A percentile compares a stretch with the other conserved stretches of the same genome.
Evolutionary conservation across 208 protist genomes (phyloP).

Genomic region (Zelonia costaricensis): DNA sequence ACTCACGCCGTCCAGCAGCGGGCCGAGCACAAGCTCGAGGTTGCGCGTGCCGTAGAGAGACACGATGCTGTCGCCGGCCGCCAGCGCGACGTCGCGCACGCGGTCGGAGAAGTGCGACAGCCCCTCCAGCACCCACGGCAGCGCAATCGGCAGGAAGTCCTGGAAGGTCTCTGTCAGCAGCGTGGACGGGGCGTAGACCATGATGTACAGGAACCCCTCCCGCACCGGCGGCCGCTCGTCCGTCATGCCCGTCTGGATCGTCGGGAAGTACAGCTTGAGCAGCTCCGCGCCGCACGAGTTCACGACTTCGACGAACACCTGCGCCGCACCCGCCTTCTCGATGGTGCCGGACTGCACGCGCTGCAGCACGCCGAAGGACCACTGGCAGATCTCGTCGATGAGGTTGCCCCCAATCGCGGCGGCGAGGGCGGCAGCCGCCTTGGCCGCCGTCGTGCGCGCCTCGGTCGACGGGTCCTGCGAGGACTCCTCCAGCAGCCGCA

Average conservation of each 20-base stretch:
- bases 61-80: slow-evolving; percentile 91
- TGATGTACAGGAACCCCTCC: slow-evolving; percentile 93
- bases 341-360: slow-evolving; percentile 65
- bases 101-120: slow-evolving; percentile 91
- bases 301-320: slow-evolving; percentile 91
- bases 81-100: slow-evolving; percentile 87
- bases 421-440: slow-evolving; percentile 81
- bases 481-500: slow-evolving; percentile 83
- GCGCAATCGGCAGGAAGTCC: slow-evolving; percentile 73
- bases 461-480: slow-evolving; percentile 86
- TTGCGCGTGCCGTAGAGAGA: slow-evolving; percentile 86
- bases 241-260: slow-evolving; percentile 73
- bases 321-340: slow-evolving; percentile 91
- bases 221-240: slow-evolving; percentile 82
- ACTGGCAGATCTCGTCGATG: slow-evolving; percentile 73
- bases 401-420: slow-evolving; percentile 67
- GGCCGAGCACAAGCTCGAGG: slow-evolving; percentile 78
- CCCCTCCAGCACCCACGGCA: slow-evolving; percentile 90
- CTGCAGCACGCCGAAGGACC: slow-evolving; percentile 82
- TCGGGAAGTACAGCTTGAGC: slow-evolving; percentile 64
- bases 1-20: slow-evolving; percentile 76
- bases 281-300: slow-evolving; percentile 61
- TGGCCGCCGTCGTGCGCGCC: slow-evolving; percentile 85
- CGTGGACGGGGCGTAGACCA: slow-evolving; percentile 90
- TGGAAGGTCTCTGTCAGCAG: slow-evolving; percentile 70